Percentiles rank a stretch among this genome's conserved stretches.
Evolutionary conservation across 345 rosid species (phyloP).

Genomic region (Melaleuca quinquenervia): DNA sequence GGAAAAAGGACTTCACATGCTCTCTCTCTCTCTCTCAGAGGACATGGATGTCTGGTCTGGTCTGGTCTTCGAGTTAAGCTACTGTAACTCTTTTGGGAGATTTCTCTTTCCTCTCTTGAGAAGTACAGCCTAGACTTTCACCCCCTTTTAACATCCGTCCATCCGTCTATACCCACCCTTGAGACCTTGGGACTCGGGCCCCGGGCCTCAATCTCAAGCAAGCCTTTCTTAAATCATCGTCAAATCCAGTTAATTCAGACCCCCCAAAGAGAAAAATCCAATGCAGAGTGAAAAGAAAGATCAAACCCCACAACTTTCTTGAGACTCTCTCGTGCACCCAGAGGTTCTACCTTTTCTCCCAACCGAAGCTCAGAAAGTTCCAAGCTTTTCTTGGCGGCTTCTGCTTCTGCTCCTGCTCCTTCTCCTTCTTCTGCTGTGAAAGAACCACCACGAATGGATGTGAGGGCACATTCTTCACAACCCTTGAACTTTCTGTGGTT

Average conservation of each 20-base stretch:
- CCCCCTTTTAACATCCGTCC: neutral
- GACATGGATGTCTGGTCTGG: neutral
- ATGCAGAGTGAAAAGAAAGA: neutral
- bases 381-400: neutral
- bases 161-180: neutral
- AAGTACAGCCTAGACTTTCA: neutral
- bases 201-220: neutral
- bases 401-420: neutral
- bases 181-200: neutral
- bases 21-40: neutral
- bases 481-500: neutral
- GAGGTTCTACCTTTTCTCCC: neutral
- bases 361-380: neutral
- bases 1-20: neutral
- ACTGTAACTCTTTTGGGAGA: neutral
- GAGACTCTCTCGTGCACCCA: neutral
- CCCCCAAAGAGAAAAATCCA: neutral
- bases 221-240: neutral
- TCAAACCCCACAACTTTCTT: neutral
- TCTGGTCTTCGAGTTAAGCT: neutral
- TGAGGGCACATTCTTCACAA: neutral
- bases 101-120: neutral
- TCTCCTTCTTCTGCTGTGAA: neutral
- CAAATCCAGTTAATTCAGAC: neutral
- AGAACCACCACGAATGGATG: neutral